Evolutionary conservation across 257 asterid species (phyloP), one percentile per base, ranked within the genome.

Genomic region (Osmanthus fragrans): DNA sequence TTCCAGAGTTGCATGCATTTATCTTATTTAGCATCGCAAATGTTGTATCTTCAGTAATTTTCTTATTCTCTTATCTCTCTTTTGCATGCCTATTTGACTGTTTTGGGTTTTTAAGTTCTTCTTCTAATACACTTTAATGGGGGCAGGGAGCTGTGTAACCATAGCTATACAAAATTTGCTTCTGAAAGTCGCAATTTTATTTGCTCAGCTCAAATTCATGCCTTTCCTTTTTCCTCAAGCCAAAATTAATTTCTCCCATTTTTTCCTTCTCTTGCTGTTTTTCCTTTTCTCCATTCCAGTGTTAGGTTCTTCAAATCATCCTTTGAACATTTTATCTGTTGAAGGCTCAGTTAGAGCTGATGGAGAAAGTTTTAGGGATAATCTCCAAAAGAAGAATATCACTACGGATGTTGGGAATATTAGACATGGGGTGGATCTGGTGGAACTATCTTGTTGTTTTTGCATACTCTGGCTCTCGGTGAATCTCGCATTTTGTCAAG

Each of bases 361-460:
- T 25, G 27, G 27, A 25, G 92, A 86, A 54, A 83, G 90, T 86
- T 82, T 72, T 79, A 70, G 40, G 45, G 86, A 86, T 49, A 82
- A 69, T 79, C 58, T 87, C 60, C 72, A 79, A 72, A 78, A 58
- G 81, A 83, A 83, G 73, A 82, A 67, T 63, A 70, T 69, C 73
- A 30, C 30, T n/a, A n/a, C n/a, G n/a, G n/a, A n/a, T n/a, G n/a
- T n/a, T n/a, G n/a, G n/a, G n/a, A n/a, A n/a, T n/a, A n/a, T n/a
- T n/a, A n/a, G n/a, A n/a, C n/a, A n/a, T 65, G 99, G 99, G 99
- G 99, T 84, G 99, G 99, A 78, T 96, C 99, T 78, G 99, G 99
- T 74, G 99, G 99, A 80, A 90, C 95, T 68, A 90, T 96, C 82
- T 86, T 93, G 89, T 72, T 93, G 79, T 96, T 92, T 84, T 77